Conservation (phyloP, 495 filamentous ascomycete genomes). For the Niebla homalea region DNA sequence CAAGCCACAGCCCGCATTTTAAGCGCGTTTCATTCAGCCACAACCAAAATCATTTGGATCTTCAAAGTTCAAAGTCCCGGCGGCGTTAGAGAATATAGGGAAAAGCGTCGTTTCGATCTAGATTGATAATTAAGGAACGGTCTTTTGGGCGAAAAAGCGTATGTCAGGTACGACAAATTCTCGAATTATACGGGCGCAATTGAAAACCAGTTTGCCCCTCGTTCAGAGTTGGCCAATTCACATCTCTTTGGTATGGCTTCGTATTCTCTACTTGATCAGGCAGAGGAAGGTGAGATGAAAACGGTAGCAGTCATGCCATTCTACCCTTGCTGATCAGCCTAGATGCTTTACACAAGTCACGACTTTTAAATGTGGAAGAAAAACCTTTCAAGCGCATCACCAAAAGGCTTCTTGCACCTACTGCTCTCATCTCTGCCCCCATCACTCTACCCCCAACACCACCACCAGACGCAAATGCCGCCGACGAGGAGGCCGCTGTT, state of each 20-base stretch:
- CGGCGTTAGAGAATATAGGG: no score
- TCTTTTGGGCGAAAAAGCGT: no score
- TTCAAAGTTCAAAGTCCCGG: no score
- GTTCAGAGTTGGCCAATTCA: not conserved
- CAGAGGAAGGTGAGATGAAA: slow-evolving; percentile 35
- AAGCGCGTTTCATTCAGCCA: no score
- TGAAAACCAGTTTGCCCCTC: no score
- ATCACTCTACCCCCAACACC: slow-evolving; percentile 52
- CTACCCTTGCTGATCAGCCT: slow-evolving; percentile 5
- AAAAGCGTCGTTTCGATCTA: no score
- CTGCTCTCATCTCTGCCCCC: slow-evolving; percentile 41
- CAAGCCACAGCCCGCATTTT: no score
- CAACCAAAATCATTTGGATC: no score
- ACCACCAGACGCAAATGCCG: slow-evolving; percentile 47
- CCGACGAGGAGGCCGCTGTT: slow-evolving; percentile 27
- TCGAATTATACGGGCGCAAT: no score
- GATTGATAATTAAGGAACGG: no score
- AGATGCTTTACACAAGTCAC: slow-evolving; percentile 82
- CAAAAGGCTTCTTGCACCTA: slow-evolving; percentile 57
- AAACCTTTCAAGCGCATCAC: slow-evolving; percentile 84
- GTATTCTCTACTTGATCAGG: slow-evolving; percentile 34
- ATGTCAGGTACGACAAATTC: no score
- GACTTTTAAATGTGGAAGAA: slow-evolving; percentile 83
- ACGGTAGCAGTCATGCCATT: not conserved
- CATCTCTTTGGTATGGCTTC: slow-evolving; percentile 26